Base-by-base conservation (phyloP, 345 rosid species). In the Barbarea vulgaris region DNA sequence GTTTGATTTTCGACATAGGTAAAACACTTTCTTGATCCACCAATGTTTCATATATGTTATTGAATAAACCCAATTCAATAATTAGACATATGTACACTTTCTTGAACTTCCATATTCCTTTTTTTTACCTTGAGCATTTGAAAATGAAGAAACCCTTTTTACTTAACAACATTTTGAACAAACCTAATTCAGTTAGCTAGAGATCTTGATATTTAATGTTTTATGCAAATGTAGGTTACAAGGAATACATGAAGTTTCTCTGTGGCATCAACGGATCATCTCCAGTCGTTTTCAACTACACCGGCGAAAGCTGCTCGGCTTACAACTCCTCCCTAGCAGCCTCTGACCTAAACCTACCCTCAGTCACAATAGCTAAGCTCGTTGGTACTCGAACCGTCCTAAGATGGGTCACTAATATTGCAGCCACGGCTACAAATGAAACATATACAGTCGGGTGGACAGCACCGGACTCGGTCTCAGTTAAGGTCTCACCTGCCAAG, bases 331-430 rank as follows among this genome's bases (percentile, higher is more conserved):
- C 86, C 3, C 80, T 85, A 33, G 57, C 62, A 0, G 87, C 86
- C 14, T 75, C 87, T 31, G 89, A 95, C 79, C 72, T 95, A 81
- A 95, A 95, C 91, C 76, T 95, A 79, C 97, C 99, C 15, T 95
- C 99, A 1, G 85, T 95, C 66, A 85, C 97, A 28, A 82, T 95
- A 30, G 82, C 93, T 24, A 87, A 67, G 31, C 87, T 92, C 8
- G 80, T 87, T 56, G 84, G 85, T 51, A 81, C 82, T 15, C 77
- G 82, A 72, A 84, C 86, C 0, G 83, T 92, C 1, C 80, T 77
- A 52, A 82, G 99, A 72, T 77, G 86, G 17, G 83, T 87, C 67
- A 81, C 82, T 12, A 92, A 85, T 67, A 79, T 89, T 39, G 96
- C 88, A 2, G 81, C 85, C 5, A 60, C 56, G 30, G 64, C 30